Percentiles rank a stretch among this genome's conserved stretches.
Evolutionary conservation across 108 stramenopile genomes (phyloP).

Genomic region (Aurantiochytrium sp.): DNA sequence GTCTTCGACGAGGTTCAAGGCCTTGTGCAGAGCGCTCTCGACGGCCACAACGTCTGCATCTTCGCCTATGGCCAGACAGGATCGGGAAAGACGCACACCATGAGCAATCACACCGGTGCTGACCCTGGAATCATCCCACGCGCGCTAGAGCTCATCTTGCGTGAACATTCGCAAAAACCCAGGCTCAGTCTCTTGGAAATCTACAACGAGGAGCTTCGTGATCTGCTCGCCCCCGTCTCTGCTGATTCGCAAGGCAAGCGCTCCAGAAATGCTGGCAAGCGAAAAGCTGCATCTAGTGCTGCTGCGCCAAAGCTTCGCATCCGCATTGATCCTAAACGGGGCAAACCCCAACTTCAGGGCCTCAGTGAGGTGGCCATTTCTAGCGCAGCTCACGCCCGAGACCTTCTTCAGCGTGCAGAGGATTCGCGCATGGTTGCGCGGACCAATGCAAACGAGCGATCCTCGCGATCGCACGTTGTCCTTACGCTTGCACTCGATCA

Average conservation of each 20-base stretch:
- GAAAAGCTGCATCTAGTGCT: background rate
- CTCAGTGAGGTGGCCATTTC: background rate
- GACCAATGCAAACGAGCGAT: background rate
- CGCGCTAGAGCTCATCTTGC: background rate
- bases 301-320: background rate
- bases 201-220: slow-evolving; percentile 51
- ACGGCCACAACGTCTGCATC: slow-evolving; percentile 88
- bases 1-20: slow-evolving; percentile 80
- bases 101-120: slow-evolving; percentile 25
- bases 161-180: background rate
- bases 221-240: slow-evolving; percentile 21
- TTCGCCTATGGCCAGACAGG: slow-evolving; percentile 87
- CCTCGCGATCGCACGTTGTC: background rate
- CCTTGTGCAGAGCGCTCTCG: slow-evolving; percentile 73
- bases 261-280: background rate
- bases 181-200: slow-evolving; percentile 50
- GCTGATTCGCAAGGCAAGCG: background rate
- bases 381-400: background rate
- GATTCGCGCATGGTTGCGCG: background rate
- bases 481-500: background rate
- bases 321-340: background rate
- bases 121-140: background rate
- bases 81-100: slow-evolving; percentile 86
- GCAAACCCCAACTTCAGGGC: background rate
- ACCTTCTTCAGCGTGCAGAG: background rate